phyloP scores from a whole-genome alignment of 208 protist species.

The Crithidia mellificae region DNA sequence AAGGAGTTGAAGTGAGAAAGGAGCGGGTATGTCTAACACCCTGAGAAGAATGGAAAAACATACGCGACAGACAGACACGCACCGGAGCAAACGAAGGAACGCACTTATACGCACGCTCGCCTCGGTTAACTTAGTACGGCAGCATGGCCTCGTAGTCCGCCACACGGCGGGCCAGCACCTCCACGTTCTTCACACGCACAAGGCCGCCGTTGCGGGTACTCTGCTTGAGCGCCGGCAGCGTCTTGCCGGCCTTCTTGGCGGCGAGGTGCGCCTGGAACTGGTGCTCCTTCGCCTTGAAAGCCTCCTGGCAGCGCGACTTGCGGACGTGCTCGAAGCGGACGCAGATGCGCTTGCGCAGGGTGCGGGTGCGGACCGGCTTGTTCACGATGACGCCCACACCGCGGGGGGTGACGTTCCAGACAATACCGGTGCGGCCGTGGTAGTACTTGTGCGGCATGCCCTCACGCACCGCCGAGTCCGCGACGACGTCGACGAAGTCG shows the following conservation, averaged over 20 bases:
- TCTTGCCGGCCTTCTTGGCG: constrained; percentile 84
- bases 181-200: constrained; percentile 72
- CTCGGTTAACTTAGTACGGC: constrained; percentile 74
- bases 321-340: constrained; percentile 99
- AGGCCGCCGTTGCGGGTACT: constrained; percentile 77
- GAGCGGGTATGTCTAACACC: neutral
- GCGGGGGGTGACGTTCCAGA: constrained; percentile 99
- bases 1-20: neutral
- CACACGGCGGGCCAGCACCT: constrained; percentile 75
- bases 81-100: neutral
- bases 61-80: constrained; percentile 2
- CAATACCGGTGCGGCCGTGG: constrained; percentile 99
- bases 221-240: constrained; percentile 66
- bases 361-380: constrained; percentile 97
- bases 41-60: too few relatives aligned
- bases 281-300: constrained; percentile 87
- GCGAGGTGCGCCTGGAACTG: constrained; percentile 70
- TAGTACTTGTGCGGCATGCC: constrained; percentile 99
- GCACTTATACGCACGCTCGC: neutral
- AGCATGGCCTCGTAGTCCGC: constrained; percentile 90
- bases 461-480: constrained; percentile 98
- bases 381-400: constrained; percentile 99
- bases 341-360: constrained; percentile 99
- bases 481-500: constrained; percentile 99
- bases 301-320: constrained; percentile 92